Conservation (phyloP, 1,139 yeast species). For the Kluyveromyces sp. region DNA sequence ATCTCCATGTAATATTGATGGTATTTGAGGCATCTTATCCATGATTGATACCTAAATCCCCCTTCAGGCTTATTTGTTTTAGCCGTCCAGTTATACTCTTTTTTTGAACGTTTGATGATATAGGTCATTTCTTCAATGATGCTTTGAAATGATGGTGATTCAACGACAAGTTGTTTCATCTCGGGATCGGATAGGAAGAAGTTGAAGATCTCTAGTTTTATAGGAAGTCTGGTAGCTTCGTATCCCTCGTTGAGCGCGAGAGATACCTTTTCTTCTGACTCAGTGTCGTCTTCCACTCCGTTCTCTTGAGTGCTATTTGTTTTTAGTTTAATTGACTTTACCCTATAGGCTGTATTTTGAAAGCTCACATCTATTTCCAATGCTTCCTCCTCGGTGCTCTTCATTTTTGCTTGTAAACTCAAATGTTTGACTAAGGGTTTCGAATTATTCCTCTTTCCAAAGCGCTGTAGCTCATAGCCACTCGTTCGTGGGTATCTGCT, state of each 20-base stretch:
- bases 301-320: too few species aligned
- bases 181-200: not conserved
- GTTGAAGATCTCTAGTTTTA: not conserved
- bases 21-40: constrained; percentile 1
- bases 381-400: too few species aligned
- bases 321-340: too few species aligned
- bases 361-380: too few species aligned
- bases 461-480: not conserved
- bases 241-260: too few species aligned
- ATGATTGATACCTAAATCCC: not conserved
- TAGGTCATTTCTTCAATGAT: constrained; percentile 1
- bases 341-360: too few species aligned
- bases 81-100: not conserved
- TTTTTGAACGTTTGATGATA: not conserved
- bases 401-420: not conserved
- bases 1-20: not conserved
- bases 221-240: too few species aligned
- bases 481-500: not conserved
- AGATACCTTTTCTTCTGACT: too few species aligned
- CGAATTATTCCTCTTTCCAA: not conserved
- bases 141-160: not conserved
- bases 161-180: not conserved
- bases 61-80: not conserved
- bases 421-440: not conserved
- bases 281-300: too few species aligned